A percentile compares a stretch with the other conserved stretches of the same genome.
Conservation (phyloP, 164 flowering plant genomes). For the Cinnamomum chago region DNA sequence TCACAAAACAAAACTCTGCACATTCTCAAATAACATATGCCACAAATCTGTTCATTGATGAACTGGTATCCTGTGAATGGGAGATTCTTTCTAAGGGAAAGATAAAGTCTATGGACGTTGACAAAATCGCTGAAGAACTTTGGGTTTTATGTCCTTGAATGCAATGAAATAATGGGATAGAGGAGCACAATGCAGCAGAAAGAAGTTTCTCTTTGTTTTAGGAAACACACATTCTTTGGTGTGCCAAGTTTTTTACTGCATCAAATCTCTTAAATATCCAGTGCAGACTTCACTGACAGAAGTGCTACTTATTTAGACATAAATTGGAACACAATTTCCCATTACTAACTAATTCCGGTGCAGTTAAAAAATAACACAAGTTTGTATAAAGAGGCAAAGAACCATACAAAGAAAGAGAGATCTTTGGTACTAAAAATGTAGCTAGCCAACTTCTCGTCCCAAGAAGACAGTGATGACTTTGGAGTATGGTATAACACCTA, state of each 20-base stretch:
- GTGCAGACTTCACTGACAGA: too few relatives aligned
- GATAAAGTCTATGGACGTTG: background rate
- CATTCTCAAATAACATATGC: background rate
- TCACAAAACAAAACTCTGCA: background rate
- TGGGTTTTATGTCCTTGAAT: background rate
- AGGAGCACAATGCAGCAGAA: background rate
- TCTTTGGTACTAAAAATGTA: slow-evolving; percentile 65
- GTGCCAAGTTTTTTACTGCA: too few relatives aligned
- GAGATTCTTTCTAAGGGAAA: background rate
- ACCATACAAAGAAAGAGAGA: slow-evolving; percentile 94
- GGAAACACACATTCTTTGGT: too few relatives aligned
- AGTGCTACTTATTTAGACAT: too few relatives aligned
- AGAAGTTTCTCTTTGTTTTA: too few relatives aligned
- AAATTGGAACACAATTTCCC: too few relatives aligned
- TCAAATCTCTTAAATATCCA: too few relatives aligned
- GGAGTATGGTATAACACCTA: slow-evolving; percentile 94
- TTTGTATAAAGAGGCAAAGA: background rate
- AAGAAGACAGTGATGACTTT: slow-evolving; percentile 72
- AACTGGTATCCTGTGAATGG: background rate
- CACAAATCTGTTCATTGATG: background rate
- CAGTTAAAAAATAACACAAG: background rate
- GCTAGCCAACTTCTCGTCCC: slow-evolving; percentile 67
- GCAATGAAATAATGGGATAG: background rate
- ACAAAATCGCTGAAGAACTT: background rate
- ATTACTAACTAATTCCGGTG: background rate